Evolutionary conservation across 371 early-diverging fungal genomes (phyloP).

Genomic region (Rhizopus microsporus): DNA sequence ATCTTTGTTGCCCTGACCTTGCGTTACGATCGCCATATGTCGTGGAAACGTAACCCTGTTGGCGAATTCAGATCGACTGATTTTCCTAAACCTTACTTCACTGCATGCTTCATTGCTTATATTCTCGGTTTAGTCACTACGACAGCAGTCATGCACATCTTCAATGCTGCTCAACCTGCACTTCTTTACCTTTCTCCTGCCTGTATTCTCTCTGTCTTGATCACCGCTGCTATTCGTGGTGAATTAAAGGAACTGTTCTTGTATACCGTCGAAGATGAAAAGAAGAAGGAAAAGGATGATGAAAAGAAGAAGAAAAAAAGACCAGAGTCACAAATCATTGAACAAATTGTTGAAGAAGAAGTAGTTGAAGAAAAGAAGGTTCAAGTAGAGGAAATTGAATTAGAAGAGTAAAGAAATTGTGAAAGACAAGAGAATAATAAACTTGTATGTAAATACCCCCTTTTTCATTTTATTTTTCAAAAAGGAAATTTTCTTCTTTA

Average conservation of each 20-base stretch:
- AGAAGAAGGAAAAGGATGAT: constrained; percentile 47
- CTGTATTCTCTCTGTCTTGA: constrained; percentile 83
- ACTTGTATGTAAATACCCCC: constrained; percentile 1
- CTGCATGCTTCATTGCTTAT: constrained; percentile 79
- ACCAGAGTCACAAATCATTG: constrained; percentile 4
- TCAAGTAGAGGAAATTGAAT: constrained; percentile 20
- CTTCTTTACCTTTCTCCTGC: constrained; percentile 96
- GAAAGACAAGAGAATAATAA: background rate
- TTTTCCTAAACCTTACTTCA: constrained; percentile 90
- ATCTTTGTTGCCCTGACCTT: constrained; percentile 92
- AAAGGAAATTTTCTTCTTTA: background rate
- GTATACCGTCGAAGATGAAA: constrained; percentile 71
- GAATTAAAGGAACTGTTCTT: constrained; percentile 81
- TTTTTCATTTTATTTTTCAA: background rate
- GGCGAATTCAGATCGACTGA: constrained; percentile 57
- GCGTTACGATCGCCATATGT: constrained; percentile 81
- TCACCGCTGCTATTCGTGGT: constrained; percentile 81
- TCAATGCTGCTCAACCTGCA: constrained; percentile 97
- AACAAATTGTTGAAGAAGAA: constrained; percentile 12
- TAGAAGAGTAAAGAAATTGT: constrained; percentile 7
- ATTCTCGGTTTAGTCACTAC: constrained; percentile 86
- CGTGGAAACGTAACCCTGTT: constrained; percentile 51
- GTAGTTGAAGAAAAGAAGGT: constrained; percentile 10
- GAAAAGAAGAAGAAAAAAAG: constrained; percentile 9
- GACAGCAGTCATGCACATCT: constrained; percentile 93